Evolutionary conservation across 1,284 basidiomycete species (phyloP).

Genomic region (Ganoderma resinaceum): DNA sequence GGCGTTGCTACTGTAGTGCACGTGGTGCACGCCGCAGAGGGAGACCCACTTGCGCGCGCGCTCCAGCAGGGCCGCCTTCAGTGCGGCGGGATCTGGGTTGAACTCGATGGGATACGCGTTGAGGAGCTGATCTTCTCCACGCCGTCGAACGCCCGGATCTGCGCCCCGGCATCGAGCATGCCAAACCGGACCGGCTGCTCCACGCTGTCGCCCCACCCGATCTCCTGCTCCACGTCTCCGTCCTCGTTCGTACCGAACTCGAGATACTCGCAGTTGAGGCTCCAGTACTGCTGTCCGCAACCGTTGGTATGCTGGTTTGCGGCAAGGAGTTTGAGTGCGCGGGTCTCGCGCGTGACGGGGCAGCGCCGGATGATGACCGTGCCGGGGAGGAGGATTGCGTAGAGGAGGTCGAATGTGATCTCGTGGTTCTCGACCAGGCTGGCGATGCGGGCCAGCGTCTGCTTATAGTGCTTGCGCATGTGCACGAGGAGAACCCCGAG

Average conservation of each 20-base stretch:
- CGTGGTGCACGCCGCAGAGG: constrained; percentile 58
- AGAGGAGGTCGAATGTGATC: constrained; percentile 61
- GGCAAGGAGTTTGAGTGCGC: constrained; percentile 50
- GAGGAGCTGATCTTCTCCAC: constrained; percentile 54
- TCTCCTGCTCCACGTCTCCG: constrained; percentile 41
- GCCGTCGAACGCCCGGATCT: constrained; percentile 51
- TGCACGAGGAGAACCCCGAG: constrained; percentile 45
- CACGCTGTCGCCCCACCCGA: constrained; percentile 10
- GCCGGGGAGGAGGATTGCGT: constrained; percentile 33
- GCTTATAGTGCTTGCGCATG: constrained; percentile 53
- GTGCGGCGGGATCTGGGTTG: constrained; percentile 47
- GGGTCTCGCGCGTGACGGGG: constrained; percentile 45
- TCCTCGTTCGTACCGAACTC: constrained; percentile 49
- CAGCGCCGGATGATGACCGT: constrained; percentile 8
- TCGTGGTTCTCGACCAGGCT: constrained; percentile 55
- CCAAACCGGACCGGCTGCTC: constrained; percentile 36
- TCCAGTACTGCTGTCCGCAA: constrained; percentile 44
- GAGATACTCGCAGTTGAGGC: constrained; percentile 51
- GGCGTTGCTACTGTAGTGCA: constrained; percentile 58
- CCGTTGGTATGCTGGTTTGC: constrained; percentile 39
- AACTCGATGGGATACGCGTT: constrained; percentile 58
- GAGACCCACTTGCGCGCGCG: constrained; percentile 60
- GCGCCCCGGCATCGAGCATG: constrained; percentile 45
- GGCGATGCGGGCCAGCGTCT: constrained; percentile 51
- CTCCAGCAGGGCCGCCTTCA: constrained; percentile 47